Evolutionary conservation across 805 yeast genomes (phyloP).

Genomic region (Kockiozyma suomiensis): DNA sequence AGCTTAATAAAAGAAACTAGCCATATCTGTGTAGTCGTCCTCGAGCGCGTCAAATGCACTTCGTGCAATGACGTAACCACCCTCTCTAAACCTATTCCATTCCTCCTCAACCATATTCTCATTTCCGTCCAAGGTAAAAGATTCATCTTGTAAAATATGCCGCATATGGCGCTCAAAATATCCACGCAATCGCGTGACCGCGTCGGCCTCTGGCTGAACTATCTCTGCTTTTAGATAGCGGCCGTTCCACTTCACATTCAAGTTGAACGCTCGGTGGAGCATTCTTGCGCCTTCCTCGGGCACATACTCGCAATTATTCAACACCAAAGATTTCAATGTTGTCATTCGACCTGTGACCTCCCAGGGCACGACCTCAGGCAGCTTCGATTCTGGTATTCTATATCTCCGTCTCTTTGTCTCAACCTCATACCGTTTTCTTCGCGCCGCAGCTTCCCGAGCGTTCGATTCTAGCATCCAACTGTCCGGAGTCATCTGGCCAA

Average conservation of each 20-base stretch:
- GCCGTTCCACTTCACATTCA: slow-evolving; percentile 5
- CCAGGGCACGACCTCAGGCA: slow-evolving; percentile 13
- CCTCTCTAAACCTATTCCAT: not conserved
- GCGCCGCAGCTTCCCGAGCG: not conserved
- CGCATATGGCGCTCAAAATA: slow-evolving; percentile 11
- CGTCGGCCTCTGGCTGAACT: not conserved
- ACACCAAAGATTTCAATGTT: slow-evolving; percentile 1
- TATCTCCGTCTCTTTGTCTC: not conserved
- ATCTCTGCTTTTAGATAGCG: not conserved
- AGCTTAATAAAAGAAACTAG: not conserved
- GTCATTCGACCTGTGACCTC: slow-evolving; percentile 9
- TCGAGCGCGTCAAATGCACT: not conserved
- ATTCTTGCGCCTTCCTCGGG: not conserved
- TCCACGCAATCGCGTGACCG: not conserved
- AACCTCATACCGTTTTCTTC: not conserved
- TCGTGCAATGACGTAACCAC: slow-evolving; percentile 11
- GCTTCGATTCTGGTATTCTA: not conserved
- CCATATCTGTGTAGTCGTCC: not conserved
- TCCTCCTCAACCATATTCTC: slow-evolving; percentile 7
- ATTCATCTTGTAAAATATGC: not conserved
- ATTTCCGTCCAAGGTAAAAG: slow-evolving; percentile 1
- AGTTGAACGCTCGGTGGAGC: slow-evolving; percentile 2
- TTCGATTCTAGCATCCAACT: not conserved
- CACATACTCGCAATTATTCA: slow-evolving; percentile 4
- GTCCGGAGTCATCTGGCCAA: slow-evolving; percentile 3